A percentile compares a stretch with the other conserved stretches of the same genome.
These are phyloP conservation scores for Taphrina pruni DNA, from an alignment of 1,139 yeast species.

Conservation along the genomic window DNA sequence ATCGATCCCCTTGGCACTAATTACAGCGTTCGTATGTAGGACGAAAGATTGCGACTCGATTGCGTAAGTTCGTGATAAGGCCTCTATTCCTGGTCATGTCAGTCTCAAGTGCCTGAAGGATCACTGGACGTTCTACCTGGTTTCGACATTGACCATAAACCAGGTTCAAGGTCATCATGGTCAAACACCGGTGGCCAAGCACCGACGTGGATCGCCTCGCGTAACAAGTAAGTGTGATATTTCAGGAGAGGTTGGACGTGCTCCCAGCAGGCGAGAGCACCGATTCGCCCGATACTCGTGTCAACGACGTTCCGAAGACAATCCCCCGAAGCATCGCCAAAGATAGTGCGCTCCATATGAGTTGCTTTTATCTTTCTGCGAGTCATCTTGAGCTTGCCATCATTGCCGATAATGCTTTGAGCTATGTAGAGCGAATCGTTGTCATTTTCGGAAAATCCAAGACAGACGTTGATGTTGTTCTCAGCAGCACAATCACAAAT, in stretches of 20 bases:
- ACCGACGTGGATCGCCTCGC: constrained; percentile 13
- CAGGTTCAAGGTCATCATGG: not conserved
- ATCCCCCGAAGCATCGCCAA: constrained; percentile 15
- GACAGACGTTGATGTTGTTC: constrained; percentile 6
- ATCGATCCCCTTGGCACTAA: constrained; percentile 1
- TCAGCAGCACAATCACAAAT: not conserved
- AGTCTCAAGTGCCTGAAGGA: not conserved
- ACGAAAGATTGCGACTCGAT: constrained; percentile 14
- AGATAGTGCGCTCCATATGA: constrained; percentile 16
- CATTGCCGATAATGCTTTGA: constrained; percentile 4
- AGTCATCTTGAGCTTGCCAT: constrained; percentile 4
- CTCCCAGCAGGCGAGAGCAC: constrained; percentile 17
- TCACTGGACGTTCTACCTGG: not conserved
- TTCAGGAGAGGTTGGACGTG: constrained; percentile 16
- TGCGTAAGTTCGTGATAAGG: constrained; percentile 9
- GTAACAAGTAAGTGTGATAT: constrained; percentile 5
- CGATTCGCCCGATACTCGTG: not conserved
- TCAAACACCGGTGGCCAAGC: constrained; percentile 28
- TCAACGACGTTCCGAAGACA: not conserved
- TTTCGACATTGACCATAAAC: constrained; percentile 5
- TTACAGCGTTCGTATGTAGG: not conserved
- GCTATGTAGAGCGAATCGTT: constrained; percentile 9
- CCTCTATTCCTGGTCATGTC: constrained; percentile 6
- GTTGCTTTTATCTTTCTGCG: constrained; percentile 14
- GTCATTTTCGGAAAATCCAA: constrained; percentile 18